Percentiles rank a stretch among this genome's conserved stretches.
Evolutionary conservation across 2,329 filamentous ascomycete species (phyloP).

Genomic region (Mollisia scopiformis): DNA sequence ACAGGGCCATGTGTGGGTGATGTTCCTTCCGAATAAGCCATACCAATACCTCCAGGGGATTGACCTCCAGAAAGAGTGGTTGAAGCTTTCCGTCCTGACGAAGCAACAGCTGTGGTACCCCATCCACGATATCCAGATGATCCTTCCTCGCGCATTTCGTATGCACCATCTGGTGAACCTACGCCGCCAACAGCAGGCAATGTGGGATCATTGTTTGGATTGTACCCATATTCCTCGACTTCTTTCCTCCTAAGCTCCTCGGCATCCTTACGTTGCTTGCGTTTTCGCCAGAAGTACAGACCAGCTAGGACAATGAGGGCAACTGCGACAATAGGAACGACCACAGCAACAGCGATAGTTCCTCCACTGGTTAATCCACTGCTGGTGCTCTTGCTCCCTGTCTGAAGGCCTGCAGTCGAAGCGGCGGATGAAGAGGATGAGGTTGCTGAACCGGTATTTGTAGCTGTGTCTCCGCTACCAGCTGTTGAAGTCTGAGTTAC

Average conservation of each 20-base stretch:
- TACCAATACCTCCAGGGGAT: slow-evolving; percentile 55
- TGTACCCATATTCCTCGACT: slow-evolving; percentile 96
- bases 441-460: not conserved
- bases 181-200: slow-evolving; percentile 59
- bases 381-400: slow-evolving; percentile 3
- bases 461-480: not conserved
- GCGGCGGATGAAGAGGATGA: slow-evolving; percentile 30
- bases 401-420: slow-evolving; percentile 25
- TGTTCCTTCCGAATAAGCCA: slow-evolving; percentile 73
- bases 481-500: slow-evolving; percentile 22
- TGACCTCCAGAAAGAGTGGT: slow-evolving; percentile 82
- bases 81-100: slow-evolving; percentile 79
- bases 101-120: slow-evolving; percentile 75
- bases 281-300: slow-evolving; percentile 85
- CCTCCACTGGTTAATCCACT: slow-evolving; percentile 57
- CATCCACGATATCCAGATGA: slow-evolving; percentile 88
- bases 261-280: slow-evolving; percentile 81
- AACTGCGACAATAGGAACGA: slow-evolving; percentile 89
- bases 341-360: slow-evolving; percentile 89
- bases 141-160: slow-evolving; percentile 79
- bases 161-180: slow-evolving; percentile 53
- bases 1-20: slow-evolving; percentile 67
- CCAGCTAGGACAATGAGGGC: slow-evolving; percentile 77
- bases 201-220: slow-evolving; percentile 93
- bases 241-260: slow-evolving; percentile 93